Evolutionary conservation across 305 asterid species (phyloP).

Genomic region (Fraxinus paxiana): DNA sequence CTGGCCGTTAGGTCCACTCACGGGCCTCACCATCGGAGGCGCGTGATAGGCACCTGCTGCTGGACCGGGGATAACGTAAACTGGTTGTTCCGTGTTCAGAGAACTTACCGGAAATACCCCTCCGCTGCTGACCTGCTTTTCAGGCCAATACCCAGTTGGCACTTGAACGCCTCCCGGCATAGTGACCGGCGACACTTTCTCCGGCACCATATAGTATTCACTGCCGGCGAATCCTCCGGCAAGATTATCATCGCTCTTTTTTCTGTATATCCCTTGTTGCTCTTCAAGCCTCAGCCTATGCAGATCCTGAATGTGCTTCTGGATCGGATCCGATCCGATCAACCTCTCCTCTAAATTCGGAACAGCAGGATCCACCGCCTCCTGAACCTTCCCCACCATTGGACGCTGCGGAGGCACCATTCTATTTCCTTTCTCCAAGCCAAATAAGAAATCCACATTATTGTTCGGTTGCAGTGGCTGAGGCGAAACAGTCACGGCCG

Average conservation of each 20-base stretch:
- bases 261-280: constrained; percentile 47
- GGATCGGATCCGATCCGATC: constrained; percentile 72
- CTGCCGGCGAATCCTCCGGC: constrained; percentile 45
- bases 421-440: constrained; percentile 60
- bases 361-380: constrained; percentile 35
- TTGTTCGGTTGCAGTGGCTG: constrained; percentile 28
- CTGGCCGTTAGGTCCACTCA: constrained; percentile 46
- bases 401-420: constrained; percentile 22
- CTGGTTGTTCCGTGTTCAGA: constrained; percentile 50
- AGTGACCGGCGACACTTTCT: constrained; percentile 38
- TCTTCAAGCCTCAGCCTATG: constrained; percentile 75
- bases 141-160: constrained; percentile 47
- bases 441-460: constrained; percentile 63
- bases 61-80: constrained; percentile 57
- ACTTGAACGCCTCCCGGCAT: constrained; percentile 37
- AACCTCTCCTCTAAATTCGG: constrained; percentile 46
- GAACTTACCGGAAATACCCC: constrained; percentile 44
- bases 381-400: constrained; percentile 33
- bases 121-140: constrained; percentile 44
- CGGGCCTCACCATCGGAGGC: constrained; percentile 43
- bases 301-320: constrained; percentile 90
- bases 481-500: constrained; percentile 14
- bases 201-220: constrained; percentile 57
- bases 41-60: constrained; percentile 43
- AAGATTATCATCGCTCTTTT: constrained; percentile 62